Evolutionary conservation across 768 basidiomycete species (phyloP).

Genomic region (Chalciporus pseudorubinellus): DNA sequence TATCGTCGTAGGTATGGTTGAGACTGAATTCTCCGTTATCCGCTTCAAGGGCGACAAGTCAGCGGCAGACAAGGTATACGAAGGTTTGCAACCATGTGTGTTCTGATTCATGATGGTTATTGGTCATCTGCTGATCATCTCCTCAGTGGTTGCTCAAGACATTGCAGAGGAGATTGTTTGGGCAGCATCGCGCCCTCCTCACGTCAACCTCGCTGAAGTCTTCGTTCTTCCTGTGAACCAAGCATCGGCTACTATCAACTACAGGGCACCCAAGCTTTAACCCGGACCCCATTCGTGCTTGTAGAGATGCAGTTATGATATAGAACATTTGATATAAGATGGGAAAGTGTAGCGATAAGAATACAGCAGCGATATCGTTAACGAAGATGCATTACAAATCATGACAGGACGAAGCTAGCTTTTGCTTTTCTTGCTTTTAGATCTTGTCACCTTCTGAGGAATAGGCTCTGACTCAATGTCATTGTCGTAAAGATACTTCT

Average conservation of each 20-base stretch:
- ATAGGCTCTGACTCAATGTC: conserved; percentile 44
- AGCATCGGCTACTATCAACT: conserved; percentile 63
- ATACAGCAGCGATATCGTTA: conserved; percentile 31
- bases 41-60: conserved; percentile 83
- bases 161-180: conserved; percentile 98
- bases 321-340: conserved; percentile 1
- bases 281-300: background rate
- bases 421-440: conserved; percentile 52
- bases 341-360: conserved; percentile 25
- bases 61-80: conserved; percentile 87
- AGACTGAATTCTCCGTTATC: conserved; percentile 90
- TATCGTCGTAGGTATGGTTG: conserved; percentile 63
- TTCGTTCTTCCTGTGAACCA: conserved; percentile 79
- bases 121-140: conserved; percentile 6
- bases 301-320: background rate
- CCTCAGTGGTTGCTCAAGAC: conserved; percentile 73
- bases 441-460: conserved; percentile 52
- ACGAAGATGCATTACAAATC: conserved; percentile 16
- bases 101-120: conserved; percentile 4
- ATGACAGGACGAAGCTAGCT: conserved; percentile 14
- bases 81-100: conserved; percentile 83
- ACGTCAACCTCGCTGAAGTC: conserved; percentile 87
- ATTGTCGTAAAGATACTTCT: conserved; percentile 79
- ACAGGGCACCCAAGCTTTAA: conserved; percentile 39
- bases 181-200: conserved; percentile 87